Percentiles rank a stretch among this genome's conserved stretches.
Conservation (phyloP, 768 basidiomycete species). For the Lactarius akahatsu region DNA sequence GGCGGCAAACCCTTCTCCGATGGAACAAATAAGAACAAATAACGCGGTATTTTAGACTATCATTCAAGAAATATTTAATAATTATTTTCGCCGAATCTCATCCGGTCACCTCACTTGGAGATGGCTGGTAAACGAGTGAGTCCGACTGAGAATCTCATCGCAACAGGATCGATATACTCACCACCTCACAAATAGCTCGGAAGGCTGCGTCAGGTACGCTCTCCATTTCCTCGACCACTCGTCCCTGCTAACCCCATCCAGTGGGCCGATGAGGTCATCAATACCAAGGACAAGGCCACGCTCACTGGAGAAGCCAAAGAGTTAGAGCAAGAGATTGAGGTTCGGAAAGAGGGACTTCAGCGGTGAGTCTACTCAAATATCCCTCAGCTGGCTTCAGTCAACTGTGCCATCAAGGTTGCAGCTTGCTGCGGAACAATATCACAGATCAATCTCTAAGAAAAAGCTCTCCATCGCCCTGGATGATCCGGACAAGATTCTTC, state of each 20-base stretch:
- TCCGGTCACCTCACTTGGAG: background rate
- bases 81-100: background rate
- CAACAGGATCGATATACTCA: background rate
- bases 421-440: conserved; percentile 27
- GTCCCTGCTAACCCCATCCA: conserved; percentile 34
- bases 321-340: conserved; percentile 81
- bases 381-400: background rate
- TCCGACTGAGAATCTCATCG: background rate
- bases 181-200: conserved; percentile 51
- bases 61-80: background rate
- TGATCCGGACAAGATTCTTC: conserved; percentile 39
- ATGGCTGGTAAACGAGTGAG: conserved; percentile 26
- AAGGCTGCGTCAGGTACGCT: conserved; percentile 69
- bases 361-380: conserved; percentile 48
- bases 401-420: conserved; percentile 18
- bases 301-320: conserved; percentile 78
- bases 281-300: conserved; percentile 75
- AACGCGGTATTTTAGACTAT: conserved; percentile 13
- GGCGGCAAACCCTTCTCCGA: background rate
- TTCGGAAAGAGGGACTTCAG: conserved; percentile 69
- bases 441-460: conserved; percentile 32
- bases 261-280: conserved; percentile 91
- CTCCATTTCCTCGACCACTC: conserved; percentile 6
- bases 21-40: conserved; percentile 16
- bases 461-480: conserved; percentile 38